phyloP scores from a whole-genome alignment of 2,329 filamentous ascomycete species.

The Epichloe sp. region DNA sequence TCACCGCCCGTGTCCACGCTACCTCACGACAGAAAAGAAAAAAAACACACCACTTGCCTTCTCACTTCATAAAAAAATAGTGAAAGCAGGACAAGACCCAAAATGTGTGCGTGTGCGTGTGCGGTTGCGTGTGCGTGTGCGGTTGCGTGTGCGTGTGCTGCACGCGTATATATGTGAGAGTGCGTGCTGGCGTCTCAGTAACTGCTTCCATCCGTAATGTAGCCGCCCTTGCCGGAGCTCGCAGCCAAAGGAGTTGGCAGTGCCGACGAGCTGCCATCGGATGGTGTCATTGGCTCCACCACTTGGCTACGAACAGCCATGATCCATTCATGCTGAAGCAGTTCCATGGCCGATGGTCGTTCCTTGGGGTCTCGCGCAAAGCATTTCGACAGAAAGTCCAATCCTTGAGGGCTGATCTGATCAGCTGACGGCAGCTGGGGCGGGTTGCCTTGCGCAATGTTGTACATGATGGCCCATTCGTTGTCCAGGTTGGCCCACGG shows the following conservation, averaged over 20 bases:
- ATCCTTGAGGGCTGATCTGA: conserved; percentile 70
- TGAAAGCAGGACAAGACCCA: too few relatives aligned
- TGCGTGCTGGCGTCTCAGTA: not conserved
- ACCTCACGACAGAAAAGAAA: too few relatives aligned
- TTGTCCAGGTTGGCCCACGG: conserved; percentile 96
- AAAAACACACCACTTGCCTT: too few relatives aligned
- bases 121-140: not conserved
- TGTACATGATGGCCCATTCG: conserved; percentile 99
- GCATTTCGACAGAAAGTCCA: conserved; percentile 80
- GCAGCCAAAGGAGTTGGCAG: conserved; percentile 22
- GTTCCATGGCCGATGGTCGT: conserved; percentile 69
- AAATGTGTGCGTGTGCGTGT: not conserved
- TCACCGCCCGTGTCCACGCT: too few relatives aligned
- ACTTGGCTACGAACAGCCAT: conserved; percentile 52
- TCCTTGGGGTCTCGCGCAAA: conserved; percentile 74
- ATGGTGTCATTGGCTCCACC: conserved; percentile 50
- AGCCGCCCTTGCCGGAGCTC: conserved; percentile 18
- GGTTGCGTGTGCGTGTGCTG: not conserved
- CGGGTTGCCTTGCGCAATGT: conserved; percentile 93
- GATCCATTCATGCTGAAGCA: conserved; percentile 91
- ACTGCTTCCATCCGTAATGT: conserved; percentile 14
- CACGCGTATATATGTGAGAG: not conserved
- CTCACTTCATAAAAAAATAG: not conserved
- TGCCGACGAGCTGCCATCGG: conserved; percentile 35
- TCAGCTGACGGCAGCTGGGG: conserved; percentile 71